phyloP scores from a whole-genome alignment of 768 basidiomycete genomes.

The Psilocybe sp. region DNA sequence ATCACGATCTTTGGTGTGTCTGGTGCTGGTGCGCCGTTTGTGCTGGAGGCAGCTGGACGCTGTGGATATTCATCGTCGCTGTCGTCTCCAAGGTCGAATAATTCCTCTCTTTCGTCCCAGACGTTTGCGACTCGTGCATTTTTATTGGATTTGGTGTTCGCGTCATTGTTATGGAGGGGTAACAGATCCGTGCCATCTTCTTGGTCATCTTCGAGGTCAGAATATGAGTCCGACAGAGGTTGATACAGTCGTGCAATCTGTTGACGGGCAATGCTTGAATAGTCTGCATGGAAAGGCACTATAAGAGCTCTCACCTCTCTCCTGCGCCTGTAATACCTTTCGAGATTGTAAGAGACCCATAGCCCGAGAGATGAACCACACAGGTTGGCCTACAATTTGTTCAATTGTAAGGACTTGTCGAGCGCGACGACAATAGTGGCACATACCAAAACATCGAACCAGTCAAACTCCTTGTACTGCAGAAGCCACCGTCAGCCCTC shows the following conservation, averaged over 20 bases:
- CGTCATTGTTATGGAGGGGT: constrained; percentile 38
- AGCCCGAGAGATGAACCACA: constrained; percentile 72
- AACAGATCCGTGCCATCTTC: constrained; percentile 48
- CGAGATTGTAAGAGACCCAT: constrained; percentile 61
- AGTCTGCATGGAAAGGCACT: background rate
- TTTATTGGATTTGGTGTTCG: constrained; percentile 17
- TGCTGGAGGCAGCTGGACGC: constrained; percentile 13
- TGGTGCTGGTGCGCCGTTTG: background rate
- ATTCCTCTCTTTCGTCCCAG: constrained; percentile 78
- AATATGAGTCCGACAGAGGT: constrained; percentile 53
- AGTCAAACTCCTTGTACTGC: constrained; percentile 70
- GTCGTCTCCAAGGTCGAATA: constrained; percentile 66
- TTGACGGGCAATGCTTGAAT: background rate
- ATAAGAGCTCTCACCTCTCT: constrained; percentile 66
- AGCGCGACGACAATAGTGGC: constrained; percentile 6
- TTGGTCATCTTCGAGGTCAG: constrained; percentile 57
- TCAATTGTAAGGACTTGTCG: background rate
- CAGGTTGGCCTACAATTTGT: constrained; percentile 63
- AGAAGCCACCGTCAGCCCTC: background rate
- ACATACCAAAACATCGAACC: constrained; percentile 67
- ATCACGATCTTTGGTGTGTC: constrained; percentile 21
- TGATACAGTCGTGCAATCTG: constrained; percentile 79
- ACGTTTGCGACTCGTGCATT: constrained; percentile 49
- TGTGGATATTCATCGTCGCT: constrained; percentile 49
- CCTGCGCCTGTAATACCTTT: constrained; percentile 73